Evolutionary conservation across 2,329 filamentous ascomycete species (phyloP), one percentile per base, ranked within the genome.

Genomic region (Penicillium sp.): DNA sequence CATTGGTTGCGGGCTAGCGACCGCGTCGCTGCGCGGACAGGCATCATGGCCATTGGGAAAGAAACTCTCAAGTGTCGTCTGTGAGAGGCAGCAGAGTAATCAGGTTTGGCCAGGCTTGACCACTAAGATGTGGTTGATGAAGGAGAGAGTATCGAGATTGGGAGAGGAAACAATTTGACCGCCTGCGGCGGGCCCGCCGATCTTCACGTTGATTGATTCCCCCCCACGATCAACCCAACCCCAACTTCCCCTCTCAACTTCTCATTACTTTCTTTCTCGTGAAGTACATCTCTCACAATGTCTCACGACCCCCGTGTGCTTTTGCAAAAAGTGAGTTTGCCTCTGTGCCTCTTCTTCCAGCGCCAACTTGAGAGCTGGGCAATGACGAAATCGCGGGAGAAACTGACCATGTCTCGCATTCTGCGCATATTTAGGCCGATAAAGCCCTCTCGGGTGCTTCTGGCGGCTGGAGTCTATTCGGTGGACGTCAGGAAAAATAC

Each of bases 401-500:
- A n/a, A 55, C 69, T 68, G 60, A 68, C 59, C 36, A 60, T 60
- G 50, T 49, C 55, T 58, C 58, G 53, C 60, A 55, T 47, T 53
- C 62, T 48, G 48, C 43, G 52, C 40, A 42, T 44, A 48, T 54
- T 48, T 72, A 97, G 92, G 94, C 94, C 78, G 91, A 97, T 70
- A 96, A 94, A 80, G 83, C 87, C 48, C 83, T 90, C 23, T 78
- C 87, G 66, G 81, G 88, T 63, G 92, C 93, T 36, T 81, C 85
- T 18, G 81, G 89, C 24, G 92, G 92, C 66, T 97, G 96, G 78
- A 90, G 87, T 73, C 87, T 96, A 76, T 97, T 99, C 67, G 90
- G 92, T 39, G 90, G 90, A 42, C 84, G 87, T 54, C 84, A 90
- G 67, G 92, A 96, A 60, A 97, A 97, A 76, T 92, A 90, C 70